phyloP scores from a whole-genome alignment of 306 rosid species.

The Adenanthera pavonina region DNA sequence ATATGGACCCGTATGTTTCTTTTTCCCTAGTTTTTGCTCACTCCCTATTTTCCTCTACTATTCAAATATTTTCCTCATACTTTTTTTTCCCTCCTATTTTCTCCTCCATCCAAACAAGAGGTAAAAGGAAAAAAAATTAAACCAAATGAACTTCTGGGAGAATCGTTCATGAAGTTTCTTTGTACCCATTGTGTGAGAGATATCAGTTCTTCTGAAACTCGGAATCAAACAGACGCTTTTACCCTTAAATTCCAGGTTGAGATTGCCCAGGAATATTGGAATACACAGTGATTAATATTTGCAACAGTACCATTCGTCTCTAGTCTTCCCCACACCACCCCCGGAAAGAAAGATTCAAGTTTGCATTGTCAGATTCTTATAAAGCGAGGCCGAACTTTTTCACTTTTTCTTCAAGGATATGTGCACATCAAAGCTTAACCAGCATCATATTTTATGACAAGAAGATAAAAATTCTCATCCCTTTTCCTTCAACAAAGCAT shows the following conservation, averaged over 20 bases:
- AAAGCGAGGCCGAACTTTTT: not conserved
- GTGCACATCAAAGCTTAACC: not conserved
- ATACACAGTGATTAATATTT: slow-evolving; percentile 26
- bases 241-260: slow-evolving; percentile 19
- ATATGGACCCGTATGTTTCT: no score
- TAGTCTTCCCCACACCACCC: slow-evolving; percentile 4
- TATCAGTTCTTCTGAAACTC: slow-evolving; percentile 4
- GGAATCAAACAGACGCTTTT: slow-evolving; percentile 31
- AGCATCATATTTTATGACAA: not conserved
- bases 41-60: no score
- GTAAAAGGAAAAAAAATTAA: not conserved
- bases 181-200: not conserved
- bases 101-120: no score
- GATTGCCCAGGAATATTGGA: slow-evolving; percentile 34
- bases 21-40: no score
- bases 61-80: no score
- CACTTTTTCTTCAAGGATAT: not conserved
- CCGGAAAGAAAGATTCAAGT: not conserved
- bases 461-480: not conserved
- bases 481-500: not conserved
- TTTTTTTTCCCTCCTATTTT: no score
- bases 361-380: not conserved
- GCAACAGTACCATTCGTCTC: slow-evolving; percentile 29
- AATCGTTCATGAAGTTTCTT: slow-evolving; percentile 5
- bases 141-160: slow-evolving; percentile 11